Conservation (phyloP, 2,329 filamentous ascomycete genomes). For the Aspergillus melleus region DNA sequence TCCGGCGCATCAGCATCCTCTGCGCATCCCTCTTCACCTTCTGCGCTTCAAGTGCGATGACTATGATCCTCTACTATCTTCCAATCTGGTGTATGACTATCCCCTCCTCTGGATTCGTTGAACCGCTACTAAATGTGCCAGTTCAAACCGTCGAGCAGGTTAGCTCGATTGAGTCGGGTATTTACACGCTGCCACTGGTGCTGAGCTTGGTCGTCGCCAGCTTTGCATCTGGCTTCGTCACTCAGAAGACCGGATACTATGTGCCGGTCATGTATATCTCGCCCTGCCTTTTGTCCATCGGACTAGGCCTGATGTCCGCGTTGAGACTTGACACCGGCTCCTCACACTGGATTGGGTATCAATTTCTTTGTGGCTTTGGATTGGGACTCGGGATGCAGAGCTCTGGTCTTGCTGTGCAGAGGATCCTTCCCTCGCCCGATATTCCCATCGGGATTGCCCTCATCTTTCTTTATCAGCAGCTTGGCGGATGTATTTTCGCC, state of each 20-base stretch:
- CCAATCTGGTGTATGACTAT: background rate
- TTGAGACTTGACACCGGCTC: background rate
- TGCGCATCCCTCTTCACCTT: background rate
- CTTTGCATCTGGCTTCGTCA: background rate
- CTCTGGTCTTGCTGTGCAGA: background rate
- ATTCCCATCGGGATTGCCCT: background rate
- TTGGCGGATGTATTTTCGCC: background rate
- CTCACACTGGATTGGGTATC: slow-evolving; percentile 1
- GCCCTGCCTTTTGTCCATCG: background rate
- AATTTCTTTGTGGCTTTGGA: background rate
- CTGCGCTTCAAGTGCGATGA: background rate
- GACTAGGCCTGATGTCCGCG: background rate
- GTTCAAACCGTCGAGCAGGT: background rate
- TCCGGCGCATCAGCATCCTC: background rate
- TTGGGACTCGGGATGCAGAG: background rate
- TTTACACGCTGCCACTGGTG: background rate
- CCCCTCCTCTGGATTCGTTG: too few relatives aligned
- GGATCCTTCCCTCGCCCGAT: background rate
- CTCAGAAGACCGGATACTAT: background rate
- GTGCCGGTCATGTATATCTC: background rate
- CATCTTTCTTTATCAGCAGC: background rate
- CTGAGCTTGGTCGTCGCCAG: background rate
- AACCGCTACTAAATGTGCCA: background rate
- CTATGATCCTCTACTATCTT: background rate
- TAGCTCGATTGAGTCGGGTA: background rate